phyloP scores from a whole-genome alignment of 768 basidiomycete species.

The Suillus subaureus region DNA sequence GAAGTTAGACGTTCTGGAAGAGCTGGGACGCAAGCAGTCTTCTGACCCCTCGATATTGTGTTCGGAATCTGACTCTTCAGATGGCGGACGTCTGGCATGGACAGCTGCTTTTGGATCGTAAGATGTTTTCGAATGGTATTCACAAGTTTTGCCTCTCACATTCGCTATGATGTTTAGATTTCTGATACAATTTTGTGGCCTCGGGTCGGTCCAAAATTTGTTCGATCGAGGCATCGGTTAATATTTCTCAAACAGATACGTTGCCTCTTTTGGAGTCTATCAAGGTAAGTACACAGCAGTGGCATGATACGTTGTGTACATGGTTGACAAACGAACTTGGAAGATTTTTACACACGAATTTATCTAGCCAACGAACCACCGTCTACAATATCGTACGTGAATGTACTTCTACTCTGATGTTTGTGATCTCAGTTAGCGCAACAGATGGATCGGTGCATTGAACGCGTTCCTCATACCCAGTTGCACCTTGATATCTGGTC shows the following conservation, averaged over 20 bases:
- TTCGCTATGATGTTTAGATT: slow-evolving; percentile 14
- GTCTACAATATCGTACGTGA: slow-evolving; percentile 32
- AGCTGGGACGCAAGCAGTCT: not conserved
- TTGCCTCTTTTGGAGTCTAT: slow-evolving; percentile 35
- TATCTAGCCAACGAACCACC: slow-evolving; percentile 30
- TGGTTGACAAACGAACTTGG: slow-evolving; percentile 10
- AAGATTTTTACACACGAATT: slow-evolving; percentile 37
- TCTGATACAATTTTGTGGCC: slow-evolving; percentile 30
- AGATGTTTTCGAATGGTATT: not conserved
- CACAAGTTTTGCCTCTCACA: not conserved
- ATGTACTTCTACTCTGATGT: slow-evolving; percentile 25
- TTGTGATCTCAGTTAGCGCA: slow-evolving; percentile 12
- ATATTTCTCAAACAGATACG: slow-evolving; percentile 20
- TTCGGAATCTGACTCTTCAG: not conserved
- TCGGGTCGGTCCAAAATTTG: slow-evolving; percentile 18
- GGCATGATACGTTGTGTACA: not conserved
- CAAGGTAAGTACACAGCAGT: slow-evolving; percentile 22
- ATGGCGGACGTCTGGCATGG: slow-evolving; percentile 16
- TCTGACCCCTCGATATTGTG: not conserved
- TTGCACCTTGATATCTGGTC: slow-evolving; percentile 41
- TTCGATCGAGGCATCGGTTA: not conserved
- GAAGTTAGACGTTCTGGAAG: not conserved
- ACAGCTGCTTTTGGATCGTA: slow-evolving; percentile 15
- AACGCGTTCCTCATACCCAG: slow-evolving; percentile 41
- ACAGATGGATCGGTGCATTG: slow-evolving; percentile 44